phyloP scores from a whole-genome alignment of 345 rosid genomes.

The Passiflora organensis region DNA sequence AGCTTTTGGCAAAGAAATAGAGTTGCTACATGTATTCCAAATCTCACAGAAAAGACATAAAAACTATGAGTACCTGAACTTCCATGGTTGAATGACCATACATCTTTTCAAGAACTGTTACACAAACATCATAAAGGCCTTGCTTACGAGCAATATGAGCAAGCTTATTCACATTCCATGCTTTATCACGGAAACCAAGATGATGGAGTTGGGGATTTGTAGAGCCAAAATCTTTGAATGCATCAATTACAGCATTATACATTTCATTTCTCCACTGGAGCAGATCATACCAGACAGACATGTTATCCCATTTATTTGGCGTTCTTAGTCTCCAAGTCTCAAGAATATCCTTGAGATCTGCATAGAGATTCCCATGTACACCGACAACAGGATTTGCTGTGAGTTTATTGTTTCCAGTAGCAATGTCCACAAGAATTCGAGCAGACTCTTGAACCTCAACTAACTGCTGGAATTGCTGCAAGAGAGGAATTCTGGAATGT shows the following conservation, averaged over 20 bases:
- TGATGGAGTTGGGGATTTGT: conserved; percentile 84
- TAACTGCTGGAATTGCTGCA: conserved; percentile 96
- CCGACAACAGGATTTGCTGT: conserved; percentile 56
- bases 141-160: conserved; percentile 96
- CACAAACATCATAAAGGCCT: conserved; percentile 94
- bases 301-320: conserved; percentile 97
- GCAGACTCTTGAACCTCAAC: conserved; percentile 98
- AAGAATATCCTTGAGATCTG: conserved; percentile 93
- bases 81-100: conserved; percentile 98
- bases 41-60: no score
- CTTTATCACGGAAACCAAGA: conserved; percentile 97
- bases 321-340: conserved; percentile 98
- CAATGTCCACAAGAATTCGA: conserved; percentile 78
- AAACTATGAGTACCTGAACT: conserved; percentile 71
- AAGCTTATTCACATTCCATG: conserved; percentile 98
- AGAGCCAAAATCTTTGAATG: conserved; percentile 74
- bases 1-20: not conserved
- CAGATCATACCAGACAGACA: conserved; percentile 96
- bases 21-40: no score
- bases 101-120: conserved; percentile 88
- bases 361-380: conserved; percentile 74
- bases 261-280: conserved; percentile 99
- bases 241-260: conserved; percentile 87
- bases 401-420: conserved; percentile 80
- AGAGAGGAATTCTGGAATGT: conserved; percentile 88